phyloP scores from a whole-genome alignment of 1,139 yeast species.

The Suhomyces coccinellae region DNA sequence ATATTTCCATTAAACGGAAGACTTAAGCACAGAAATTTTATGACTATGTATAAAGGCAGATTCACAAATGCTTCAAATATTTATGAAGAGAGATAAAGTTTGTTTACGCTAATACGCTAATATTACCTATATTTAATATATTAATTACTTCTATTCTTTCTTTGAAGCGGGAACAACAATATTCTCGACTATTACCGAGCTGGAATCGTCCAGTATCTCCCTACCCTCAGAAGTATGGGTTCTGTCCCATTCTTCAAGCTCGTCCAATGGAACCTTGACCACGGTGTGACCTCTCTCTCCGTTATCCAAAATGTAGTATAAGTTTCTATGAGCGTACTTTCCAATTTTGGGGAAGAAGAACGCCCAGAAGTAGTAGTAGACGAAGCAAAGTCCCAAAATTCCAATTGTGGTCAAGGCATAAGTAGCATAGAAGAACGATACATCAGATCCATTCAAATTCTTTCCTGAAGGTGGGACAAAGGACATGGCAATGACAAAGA shows the following conservation, averaged over 20 bases:
- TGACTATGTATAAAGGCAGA: too few species aligned
- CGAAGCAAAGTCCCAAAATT: conserved; percentile 29
- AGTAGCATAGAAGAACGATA: conserved; percentile 32
- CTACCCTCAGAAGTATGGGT: conserved; percentile 22
- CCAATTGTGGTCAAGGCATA: conserved; percentile 32
- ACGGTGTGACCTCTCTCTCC: conserved; percentile 45
- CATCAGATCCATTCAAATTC: conserved; percentile 36
- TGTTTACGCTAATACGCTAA: background rate
- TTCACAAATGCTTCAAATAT: too few species aligned
- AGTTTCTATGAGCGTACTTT: conserved; percentile 33
- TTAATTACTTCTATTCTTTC: conserved; percentile 1
- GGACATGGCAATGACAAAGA: conserved; percentile 39
- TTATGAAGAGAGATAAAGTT: background rate
- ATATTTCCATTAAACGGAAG: too few species aligned
- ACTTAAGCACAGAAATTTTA: too few species aligned
- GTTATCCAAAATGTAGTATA: conserved; percentile 30
- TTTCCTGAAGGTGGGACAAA: conserved; percentile 41
- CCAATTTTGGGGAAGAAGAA: conserved; percentile 35
- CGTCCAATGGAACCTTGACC: conserved; percentile 31
- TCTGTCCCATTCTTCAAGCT: conserved; percentile 35
- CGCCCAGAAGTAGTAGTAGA: conserved; percentile 39
- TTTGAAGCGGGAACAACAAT: conserved; percentile 1
- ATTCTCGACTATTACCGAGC: conserved; percentile 11
- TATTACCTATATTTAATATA: background rate
- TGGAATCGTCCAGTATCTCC: conserved; percentile 7